Evolutionary conservation across 1,284 basidiomycete species (phyloP).

Genomic region (Rhodotorula sp.): DNA sequence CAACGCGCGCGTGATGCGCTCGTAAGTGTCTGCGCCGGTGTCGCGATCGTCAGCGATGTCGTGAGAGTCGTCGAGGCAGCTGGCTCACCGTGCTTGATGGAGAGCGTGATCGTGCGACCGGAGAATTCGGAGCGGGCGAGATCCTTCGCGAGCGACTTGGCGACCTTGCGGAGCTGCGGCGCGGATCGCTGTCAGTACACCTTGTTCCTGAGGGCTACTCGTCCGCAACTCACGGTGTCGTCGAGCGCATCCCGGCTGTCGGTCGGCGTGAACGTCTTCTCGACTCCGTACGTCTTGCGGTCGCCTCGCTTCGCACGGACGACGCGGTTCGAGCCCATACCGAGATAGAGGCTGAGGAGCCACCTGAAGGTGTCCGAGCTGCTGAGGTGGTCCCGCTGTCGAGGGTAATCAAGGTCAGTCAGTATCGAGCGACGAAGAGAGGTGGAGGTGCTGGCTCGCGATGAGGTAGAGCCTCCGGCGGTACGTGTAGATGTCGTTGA

Average conservation of each 20-base stretch:
- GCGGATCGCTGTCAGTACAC: background rate
- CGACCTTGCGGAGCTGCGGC: conserved; percentile 69
- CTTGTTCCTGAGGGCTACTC: too few species aligned
- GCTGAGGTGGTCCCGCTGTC: conserved; percentile 29
- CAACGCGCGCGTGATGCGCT: conserved; percentile 78
- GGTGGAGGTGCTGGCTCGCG: background rate
- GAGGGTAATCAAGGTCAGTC: too few species aligned
- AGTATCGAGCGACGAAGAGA: background rate
- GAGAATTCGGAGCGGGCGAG: conserved; percentile 56
- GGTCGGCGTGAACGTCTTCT: conserved; percentile 59
- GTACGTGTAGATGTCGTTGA: conserved; percentile 76
- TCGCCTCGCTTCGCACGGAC: conserved; percentile 70
- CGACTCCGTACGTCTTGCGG: conserved; percentile 83
- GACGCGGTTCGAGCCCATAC: conserved; percentile 78
- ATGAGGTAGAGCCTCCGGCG: conserved; percentile 64
- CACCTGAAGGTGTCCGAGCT: conserved; percentile 22
- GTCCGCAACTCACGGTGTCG: conserved; percentile 29
- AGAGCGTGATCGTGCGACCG: conserved; percentile 48
- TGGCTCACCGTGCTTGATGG: conserved; percentile 50
- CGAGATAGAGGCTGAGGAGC: conserved; percentile 63
- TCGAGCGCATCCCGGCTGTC: conserved; percentile 11
- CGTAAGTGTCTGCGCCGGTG: conserved; percentile 59
- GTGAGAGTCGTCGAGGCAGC: background rate
- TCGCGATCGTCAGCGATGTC: background rate
- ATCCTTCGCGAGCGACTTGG: conserved; percentile 73